These are phyloP conservation scores for Fraxinus albicans DNA, from an alignment of 305 asterid species.

Conservation along the genomic window DNA sequence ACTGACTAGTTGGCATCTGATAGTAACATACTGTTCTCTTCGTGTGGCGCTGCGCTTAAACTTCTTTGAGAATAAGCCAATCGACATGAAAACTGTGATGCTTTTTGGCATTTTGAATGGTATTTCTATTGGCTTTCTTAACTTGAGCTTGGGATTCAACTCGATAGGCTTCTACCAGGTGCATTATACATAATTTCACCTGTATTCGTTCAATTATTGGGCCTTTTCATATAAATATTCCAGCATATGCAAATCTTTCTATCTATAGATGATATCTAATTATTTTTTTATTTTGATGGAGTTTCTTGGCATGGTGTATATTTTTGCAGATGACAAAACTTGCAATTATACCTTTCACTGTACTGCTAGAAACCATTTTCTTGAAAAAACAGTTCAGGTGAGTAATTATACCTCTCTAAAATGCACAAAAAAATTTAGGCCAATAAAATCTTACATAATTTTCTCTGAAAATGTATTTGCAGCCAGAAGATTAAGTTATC, in stretches of 20 bases:
- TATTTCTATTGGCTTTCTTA: slow-evolving; percentile 82
- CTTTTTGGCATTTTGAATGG: slow-evolving; percentile 79
- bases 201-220: not conserved
- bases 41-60: slow-evolving; percentile 69
- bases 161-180: slow-evolving; percentile 97
- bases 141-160: slow-evolving; percentile 86
- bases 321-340: slow-evolving; percentile 84
- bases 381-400: slow-evolving; percentile 83
- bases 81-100: slow-evolving; percentile 62
- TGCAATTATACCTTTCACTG: slow-evolving; percentile 93
- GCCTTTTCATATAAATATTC: not conserved
- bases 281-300: not conserved
- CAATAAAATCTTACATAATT: not conserved
- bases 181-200: not conserved
- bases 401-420: not conserved
- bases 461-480: slow-evolving; percentile 21
- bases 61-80: slow-evolving; percentile 72
- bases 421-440: not conserved
- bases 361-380: slow-evolving; percentile 71
- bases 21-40: slow-evolving; percentile 89
- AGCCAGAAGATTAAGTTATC: slow-evolving; percentile 73
- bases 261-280: not conserved
- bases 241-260: not conserved
- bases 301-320: not conserved
- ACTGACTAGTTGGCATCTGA: slow-evolving; percentile 88